Evolutionary conservation across 305 asterid species (phyloP).

Genomic region (Rubia tinctorum): DNA sequence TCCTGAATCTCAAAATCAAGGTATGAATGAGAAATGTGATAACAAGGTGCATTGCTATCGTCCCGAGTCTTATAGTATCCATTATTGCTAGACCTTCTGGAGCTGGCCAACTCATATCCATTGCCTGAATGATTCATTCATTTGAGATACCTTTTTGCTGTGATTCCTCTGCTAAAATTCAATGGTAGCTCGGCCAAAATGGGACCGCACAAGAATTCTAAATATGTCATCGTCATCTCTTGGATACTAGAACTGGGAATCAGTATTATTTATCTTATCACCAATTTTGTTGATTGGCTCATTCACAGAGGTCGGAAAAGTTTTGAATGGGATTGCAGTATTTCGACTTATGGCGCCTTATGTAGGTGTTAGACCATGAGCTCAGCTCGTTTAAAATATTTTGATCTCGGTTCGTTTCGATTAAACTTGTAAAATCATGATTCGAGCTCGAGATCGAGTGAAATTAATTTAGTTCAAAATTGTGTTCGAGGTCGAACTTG

Average conservation of each 20-base stretch:
- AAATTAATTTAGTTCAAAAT: too few relatives aligned
- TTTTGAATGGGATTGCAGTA: slow-evolving; percentile 60
- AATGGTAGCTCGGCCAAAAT: slow-evolving; percentile 69
- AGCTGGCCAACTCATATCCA: slow-evolving; percentile 81
- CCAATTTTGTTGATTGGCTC: slow-evolving; percentile 69
- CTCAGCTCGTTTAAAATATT: too few relatives aligned
- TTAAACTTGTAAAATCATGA: too few relatives aligned
- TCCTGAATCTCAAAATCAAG: slow-evolving; percentile 52
- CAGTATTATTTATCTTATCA: slow-evolving; percentile 71
- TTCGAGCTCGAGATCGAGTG: too few relatives aligned
- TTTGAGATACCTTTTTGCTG: slow-evolving; percentile 66
- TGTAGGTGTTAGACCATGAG: slow-evolving; percentile 38
- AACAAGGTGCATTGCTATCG: slow-evolving; percentile 81
- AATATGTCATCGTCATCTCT: slow-evolving; percentile 61
- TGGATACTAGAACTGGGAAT: slow-evolving; percentile 81
- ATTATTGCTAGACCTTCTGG: slow-evolving; percentile 85
- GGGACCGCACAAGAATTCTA: slow-evolving; percentile 87
- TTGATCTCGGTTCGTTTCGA: too few relatives aligned
- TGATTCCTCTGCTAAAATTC: slow-evolving; percentile 72
- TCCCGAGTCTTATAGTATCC: slow-evolving; percentile 85
- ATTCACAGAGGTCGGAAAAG: slow-evolving; percentile 60
- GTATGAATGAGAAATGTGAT: slow-evolving; percentile 67
- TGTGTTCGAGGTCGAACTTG: too few relatives aligned
- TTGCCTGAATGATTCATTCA: slow-evolving; percentile 94
- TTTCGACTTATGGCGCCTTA: slow-evolving; percentile 75